Base-by-base conservation (phyloP, 108 stramenopile species). In the Epithemia pelagica region DNA sequence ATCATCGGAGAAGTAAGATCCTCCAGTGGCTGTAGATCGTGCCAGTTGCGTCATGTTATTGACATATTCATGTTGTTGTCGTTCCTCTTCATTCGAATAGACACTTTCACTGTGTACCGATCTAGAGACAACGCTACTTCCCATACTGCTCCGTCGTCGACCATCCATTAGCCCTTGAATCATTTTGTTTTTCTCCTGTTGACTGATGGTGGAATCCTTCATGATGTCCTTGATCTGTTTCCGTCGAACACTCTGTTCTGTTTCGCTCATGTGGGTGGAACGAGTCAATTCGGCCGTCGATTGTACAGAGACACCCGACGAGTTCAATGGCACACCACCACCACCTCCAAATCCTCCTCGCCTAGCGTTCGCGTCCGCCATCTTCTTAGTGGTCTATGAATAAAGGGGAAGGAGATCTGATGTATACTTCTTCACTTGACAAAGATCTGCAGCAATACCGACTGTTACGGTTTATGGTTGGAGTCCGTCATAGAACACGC, bases 141-240 rank as follows among this genome's bases (percentile, higher is more conserved):
- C 51, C 15, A 57, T 52, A 61, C 59, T 61, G 8, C 66, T 60
- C 24, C 84, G 72, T 56, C 85, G 60, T 64, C 88, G 61, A 19
- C 89, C 89, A 72, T 90, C 89, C 89, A 90, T 90, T 54, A 90
- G 67, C 23, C 53, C 71, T 66, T 87, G 86, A 63, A 90, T 87
- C 5, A 78, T 74, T 57, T 71, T 67, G 2, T 84, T 77, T 37
- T 86, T 82, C 64, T 90, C 89, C 22, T 70, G 52, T 10, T 71
- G 68, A 22, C 73, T 73, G 24, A 90, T 53, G 51, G 55, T 64
- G 22, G 73, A 63, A 71, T 90, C 86, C 54, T 53, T 66, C 78
- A 87, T 74, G 55, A 90, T 90, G 26, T 82, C 82, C 62, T 84
- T 78, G 68, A 90, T 90, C 51, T 74, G 75, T 28, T 74, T 61